phyloP scores from a whole-genome alignment of 2,329 filamentous ascomycete genomes.

The Aspergillus felis region DNA sequence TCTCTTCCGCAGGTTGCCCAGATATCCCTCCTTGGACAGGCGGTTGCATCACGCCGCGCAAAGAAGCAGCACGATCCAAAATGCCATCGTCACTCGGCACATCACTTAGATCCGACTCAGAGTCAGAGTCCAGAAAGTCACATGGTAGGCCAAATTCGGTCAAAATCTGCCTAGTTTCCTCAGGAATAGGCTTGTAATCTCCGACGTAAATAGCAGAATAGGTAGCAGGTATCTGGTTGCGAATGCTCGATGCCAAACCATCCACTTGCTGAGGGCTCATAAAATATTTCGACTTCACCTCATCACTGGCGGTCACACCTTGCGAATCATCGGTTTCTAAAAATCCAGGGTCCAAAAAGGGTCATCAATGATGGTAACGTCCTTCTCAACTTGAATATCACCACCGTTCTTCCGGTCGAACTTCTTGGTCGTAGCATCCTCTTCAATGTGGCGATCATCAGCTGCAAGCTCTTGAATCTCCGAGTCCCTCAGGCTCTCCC shows the following conservation, averaged over 20 bases:
- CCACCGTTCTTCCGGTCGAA: neutral
- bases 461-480: neutral
- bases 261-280: neutral
- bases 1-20: neutral
- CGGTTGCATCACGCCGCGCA: neutral
- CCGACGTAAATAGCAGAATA: neutral
- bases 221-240: neutral
- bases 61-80: constrained; percentile 3
- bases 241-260: neutral
- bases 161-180: constrained; percentile 12
- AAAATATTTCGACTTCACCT: constrained; percentile 38
- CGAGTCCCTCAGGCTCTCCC: neutral
- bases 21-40: neutral
- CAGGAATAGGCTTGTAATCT: constrained; percentile 4
- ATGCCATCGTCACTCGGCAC: constrained; percentile 27
- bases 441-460: neutral
- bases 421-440: neutral
- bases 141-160: constrained; percentile 10
- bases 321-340: constrained; percentile 38
- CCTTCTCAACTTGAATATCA: neutral
- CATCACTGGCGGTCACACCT: constrained; percentile 34
- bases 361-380: constrained; percentile 2
- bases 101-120: constrained; percentile 32
- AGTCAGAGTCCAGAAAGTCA: constrained; percentile 30
- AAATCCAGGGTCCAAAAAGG: constrained; percentile 30